phyloP scores from a whole-genome alignment of 116 monocot species.

The Phalaenopsis hybrid region DNA sequence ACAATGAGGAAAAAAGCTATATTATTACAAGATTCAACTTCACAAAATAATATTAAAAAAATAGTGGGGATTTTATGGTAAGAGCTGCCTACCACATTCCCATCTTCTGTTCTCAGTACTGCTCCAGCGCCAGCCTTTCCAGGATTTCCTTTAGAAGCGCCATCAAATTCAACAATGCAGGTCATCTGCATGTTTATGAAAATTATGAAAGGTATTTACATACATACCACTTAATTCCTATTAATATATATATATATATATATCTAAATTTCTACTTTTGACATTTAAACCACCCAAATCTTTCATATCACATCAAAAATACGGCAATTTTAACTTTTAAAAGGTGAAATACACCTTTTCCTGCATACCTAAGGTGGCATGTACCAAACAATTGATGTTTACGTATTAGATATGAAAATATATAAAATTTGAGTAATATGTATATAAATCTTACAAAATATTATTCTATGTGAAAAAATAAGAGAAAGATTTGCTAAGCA shows the following conservation, averaged over 20 bases:
- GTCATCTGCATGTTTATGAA: slow-evolving; percentile 15
- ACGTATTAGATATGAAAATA: too few species aligned
- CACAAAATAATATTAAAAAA: not conserved
- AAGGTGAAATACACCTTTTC: too few species aligned
- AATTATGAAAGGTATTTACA: too few species aligned
- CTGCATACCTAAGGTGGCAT: too few species aligned
- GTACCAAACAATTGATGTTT: too few species aligned
- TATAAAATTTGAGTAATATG: too few species aligned
- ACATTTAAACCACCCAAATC: too few species aligned
- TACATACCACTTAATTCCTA: too few species aligned
- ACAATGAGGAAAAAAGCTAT: not conserved
- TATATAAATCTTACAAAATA: not conserved
- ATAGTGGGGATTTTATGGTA: not conserved
- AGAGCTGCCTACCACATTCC: slow-evolving; percentile 30
- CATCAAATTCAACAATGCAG: slow-evolving; percentile 40
- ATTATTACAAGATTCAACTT: not conserved
- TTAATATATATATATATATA: too few species aligned
- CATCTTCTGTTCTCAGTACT: slow-evolving; percentile 33
- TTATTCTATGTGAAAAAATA: not conserved
- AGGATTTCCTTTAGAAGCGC: slow-evolving; percentile 49
- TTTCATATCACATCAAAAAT: too few species aligned
- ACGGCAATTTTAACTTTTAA: too few species aligned
- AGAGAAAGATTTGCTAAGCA: not conserved
- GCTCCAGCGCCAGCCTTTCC: slow-evolving; percentile 48
- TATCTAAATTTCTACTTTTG: too few species aligned